Evolutionary conservation across 805 yeast genomes (phyloP), one percentile per base, ranked within the genome.

Genomic region (Saturnispora mendoncae): DNA sequence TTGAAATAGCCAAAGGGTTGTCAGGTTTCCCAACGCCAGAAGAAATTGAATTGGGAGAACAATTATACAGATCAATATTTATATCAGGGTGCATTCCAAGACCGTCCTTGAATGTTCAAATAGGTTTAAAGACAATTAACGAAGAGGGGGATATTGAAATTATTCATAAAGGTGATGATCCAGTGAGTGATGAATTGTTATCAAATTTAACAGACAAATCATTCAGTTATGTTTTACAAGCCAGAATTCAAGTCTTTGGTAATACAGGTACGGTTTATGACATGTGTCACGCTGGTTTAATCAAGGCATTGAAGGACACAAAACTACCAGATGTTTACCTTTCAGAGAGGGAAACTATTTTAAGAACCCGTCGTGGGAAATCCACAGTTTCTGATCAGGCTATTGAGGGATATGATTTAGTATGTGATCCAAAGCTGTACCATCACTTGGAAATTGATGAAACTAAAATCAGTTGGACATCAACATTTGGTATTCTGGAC

Each of bases 241-340:
- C 90, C 3, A 76, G 77, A 50, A 67, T 86, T 31, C 78, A 80
- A 50, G 86, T 87, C 0, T 79, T 84, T 50, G 79, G 90, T 37
- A 72, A 92, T 44, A 69, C 84, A 1, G 95, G 95, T 0, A 94
- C 96, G 2, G 63, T 82, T 21, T 79, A 78, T 52, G 96, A 87
- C 53, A 60, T 80, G 9, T 80, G 84, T 36, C 81, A 87, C 76
- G 74, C 71, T 17, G 74, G 88, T 3, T 58, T 85, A 19, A 54
- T 82, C 4, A 63, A 69, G 25, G 92, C 94, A 0, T 61, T 88
- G 42, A 56, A 68, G 41, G 66, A 70, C 40, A 71, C 78, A 3
- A 64, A 65, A 48, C 64, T 88, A 24, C 97, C 97, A 2, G 60
- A 69, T 28, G 76, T 84, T 5, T 80, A 72, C 48, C 62, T 80